Evolutionary conservation across 805 yeast species (phyloP), one percentile per base, ranked within the genome.

Genomic region (Deakozyma indianensis): DNA sequence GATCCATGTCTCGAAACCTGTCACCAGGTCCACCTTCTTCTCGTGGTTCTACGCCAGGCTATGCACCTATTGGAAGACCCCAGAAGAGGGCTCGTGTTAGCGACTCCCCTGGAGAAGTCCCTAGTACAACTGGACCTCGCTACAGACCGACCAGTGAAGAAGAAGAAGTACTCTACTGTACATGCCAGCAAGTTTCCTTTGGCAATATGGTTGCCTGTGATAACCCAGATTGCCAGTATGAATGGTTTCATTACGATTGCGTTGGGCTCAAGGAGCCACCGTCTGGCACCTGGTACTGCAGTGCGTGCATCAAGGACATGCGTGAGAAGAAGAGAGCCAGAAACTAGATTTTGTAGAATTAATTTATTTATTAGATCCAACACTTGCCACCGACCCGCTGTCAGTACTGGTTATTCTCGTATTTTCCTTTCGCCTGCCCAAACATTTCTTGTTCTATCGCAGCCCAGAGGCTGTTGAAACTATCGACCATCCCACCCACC

Each of bases 181-280:
- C 83, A 65, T 90, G 98, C 59, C 94, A 86, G 58, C 86, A 88
- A 53, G 94, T 83, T 0, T 87, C 96, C 0, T 85, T 81, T 63
- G 98, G 98, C 22, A 85, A 80, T 55, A 90, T 90, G 98, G 85
- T 90, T 52, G 96, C 92, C 0, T 90, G 98, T 64, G 98, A 90
- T 59, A 83, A 86, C 51, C 82, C 81, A 22, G 78, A 81, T 54
- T 92, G 98, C 67, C 76, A 78, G 57, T 78, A 71, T 52, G 96
- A 86, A 60, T 90, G 97, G 97, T 90, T 90, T 65, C 98, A 92
- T 63, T 90, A 88, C 71, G 81, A 79, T 46, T 92, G 98, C 68
- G 96, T 90, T 38, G 95, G 95, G 1, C 67, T 90, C 48, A 79
- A 78, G 18, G 80, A 78, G 44, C 95, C 94, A 3, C 97, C 97